A percentile compares a stretch with the other conserved stretches of the same genome.
phyloP scores from a whole-genome alignment of 495 filamentous ascomycete species.

The Penicillium bialowiezense region DNA sequence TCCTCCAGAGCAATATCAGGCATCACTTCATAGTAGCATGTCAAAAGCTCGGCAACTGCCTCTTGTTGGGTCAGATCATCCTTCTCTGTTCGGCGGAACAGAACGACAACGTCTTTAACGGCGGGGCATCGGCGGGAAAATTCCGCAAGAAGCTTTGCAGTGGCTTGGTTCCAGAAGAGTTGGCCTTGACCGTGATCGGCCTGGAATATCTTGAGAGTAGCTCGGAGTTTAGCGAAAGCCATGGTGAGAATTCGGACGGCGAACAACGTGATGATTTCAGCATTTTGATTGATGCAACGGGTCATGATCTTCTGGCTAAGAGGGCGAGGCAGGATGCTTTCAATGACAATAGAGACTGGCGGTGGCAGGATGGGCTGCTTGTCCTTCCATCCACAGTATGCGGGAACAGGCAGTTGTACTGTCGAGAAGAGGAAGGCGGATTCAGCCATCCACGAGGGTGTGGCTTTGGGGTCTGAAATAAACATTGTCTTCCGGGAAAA shows the following conservation, averaged over 20 bases:
- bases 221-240: slow-evolving; percentile 73
- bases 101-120: slow-evolving; percentile 70
- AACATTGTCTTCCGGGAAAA: slow-evolving; percentile 78
- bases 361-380: slow-evolving; percentile 59
- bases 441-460: slow-evolving; percentile 91
- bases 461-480: slow-evolving; percentile 84
- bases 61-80: slow-evolving; percentile 75
- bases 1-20: slow-evolving; percentile 78
- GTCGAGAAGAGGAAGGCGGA: slow-evolving; percentile 79
- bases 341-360: slow-evolving; percentile 69
- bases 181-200: slow-evolving; percentile 36
- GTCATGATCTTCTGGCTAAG: slow-evolving; percentile 72
- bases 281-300: slow-evolving; percentile 72
- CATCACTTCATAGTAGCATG: slow-evolving; percentile 75
- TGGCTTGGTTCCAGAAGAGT: slow-evolving; percentile 63
- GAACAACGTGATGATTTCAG: slow-evolving; percentile 76
- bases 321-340: slow-evolving; percentile 83
- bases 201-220: slow-evolving; percentile 44
- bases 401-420: slow-evolving; percentile 69
- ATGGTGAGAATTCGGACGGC: slow-evolving; percentile 72
- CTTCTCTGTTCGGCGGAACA: slow-evolving; percentile 62
- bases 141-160: slow-evolving; percentile 60
- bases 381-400: slow-evolving; percentile 62
- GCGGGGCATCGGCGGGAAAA: slow-evolving; percentile 77
- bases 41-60: slow-evolving; percentile 68